Base-by-base conservation (phyloP, 192 early-diverging fungal genomes). In the Physocladia obscura region DNA sequence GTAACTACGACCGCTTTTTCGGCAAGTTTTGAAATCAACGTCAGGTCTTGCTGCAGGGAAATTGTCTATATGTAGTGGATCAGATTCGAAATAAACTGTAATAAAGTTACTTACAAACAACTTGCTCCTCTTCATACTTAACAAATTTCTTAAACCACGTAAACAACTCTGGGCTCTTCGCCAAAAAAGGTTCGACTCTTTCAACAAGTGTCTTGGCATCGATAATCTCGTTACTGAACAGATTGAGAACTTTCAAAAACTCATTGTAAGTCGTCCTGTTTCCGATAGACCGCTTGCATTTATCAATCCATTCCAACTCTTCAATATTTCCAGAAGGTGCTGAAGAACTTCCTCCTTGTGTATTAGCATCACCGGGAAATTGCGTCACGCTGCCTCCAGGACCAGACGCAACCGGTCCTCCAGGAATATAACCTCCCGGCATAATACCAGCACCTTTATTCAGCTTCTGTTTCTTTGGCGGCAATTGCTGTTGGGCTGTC, bases 221-320 rank as follows among this genome's bases (percentile, higher is more conserved):
- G 58, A 99, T 83, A 35, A 97, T 90, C 76, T 97, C 92, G 70
- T 97, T 92, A 63, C 89, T 94, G 77, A 92, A 99, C 24, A 98
- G 75, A 57, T 97, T 97, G 24, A 99, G 79, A 1, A 98, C 79
- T 75, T 97, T 98, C 49, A 99, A 82, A 76, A 99, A 99, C 74
- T 99, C 96, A 77, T 91, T 92, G 75, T 97, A 99, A 0, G 90
- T 89, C 17, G 82, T 77, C 54, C 94, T 95, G 81, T 94, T 91
- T 2, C 87, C 87, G 58, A 99, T 93, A 69, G 88, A 82, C 35
- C 85, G 84, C 71, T 94, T 94, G 61, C 93, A 91, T 15, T 89
- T 85, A 60, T 98, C 96, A 82, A 99, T 98, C 69, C 98, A 93
- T 35, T 92, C 91, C 4, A 94, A 79, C 74, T 99, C 97, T 52